These are phyloP conservation scores for Saccharomycopsis amapae DNA, from an alignment of 805 yeast genomes.

Conservation along the genomic window DNA sequence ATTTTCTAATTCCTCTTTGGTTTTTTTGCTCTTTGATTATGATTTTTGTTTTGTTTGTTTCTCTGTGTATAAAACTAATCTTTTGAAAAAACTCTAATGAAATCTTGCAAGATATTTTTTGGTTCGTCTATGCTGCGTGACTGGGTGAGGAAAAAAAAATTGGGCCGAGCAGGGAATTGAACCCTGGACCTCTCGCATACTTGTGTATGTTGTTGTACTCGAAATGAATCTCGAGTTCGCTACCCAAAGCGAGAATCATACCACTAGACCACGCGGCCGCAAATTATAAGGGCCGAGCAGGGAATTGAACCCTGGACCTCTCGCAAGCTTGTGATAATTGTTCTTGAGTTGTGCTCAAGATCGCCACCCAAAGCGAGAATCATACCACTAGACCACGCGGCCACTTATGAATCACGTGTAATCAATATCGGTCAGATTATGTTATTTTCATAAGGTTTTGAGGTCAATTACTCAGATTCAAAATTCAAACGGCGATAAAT, in stretches of 20 bases:
- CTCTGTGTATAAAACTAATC: neutral
- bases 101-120: neutral
- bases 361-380: constrained; percentile 45
- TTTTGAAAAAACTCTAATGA: neutral
- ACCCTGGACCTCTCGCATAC: constrained; percentile 23
- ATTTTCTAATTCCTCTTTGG: too few relatives aligned
- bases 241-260: constrained; percentile 51
- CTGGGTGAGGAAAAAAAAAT: constrained; percentile 10
- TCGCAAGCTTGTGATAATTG: constrained; percentile 16
- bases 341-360: neutral
- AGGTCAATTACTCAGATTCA: too few relatives aligned
- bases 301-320: constrained; percentile 24
- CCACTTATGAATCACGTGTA: constrained; percentile 22
- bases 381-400: constrained; percentile 51
- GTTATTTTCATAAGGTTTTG: too few relatives aligned
- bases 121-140: neutral
- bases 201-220: constrained; percentile 9
- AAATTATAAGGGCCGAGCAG: constrained; percentile 23
- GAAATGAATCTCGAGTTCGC: constrained; percentile 9
- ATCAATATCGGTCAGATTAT: too few relatives aligned
- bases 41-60: neutral
- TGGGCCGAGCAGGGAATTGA: constrained; percentile 23
- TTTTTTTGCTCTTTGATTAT: too few relatives aligned
- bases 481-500: too few relatives aligned
- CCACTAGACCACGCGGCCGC: constrained; percentile 46